Conservation (phyloP, 345 rosid species). For the Adansonia digitata region DNA sequence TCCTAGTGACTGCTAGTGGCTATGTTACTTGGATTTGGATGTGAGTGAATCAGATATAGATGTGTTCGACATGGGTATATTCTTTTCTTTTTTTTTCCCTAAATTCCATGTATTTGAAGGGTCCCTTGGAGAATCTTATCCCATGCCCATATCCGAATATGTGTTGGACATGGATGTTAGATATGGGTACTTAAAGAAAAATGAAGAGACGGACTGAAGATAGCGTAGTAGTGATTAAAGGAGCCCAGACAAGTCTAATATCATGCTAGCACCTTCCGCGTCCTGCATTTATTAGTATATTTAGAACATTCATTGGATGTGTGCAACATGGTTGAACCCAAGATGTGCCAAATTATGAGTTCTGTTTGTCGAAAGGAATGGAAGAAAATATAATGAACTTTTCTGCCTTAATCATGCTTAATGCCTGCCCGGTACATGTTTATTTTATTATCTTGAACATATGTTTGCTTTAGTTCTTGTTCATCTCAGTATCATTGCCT, state of each 20-base stretch:
- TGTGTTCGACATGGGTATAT: too few species aligned
- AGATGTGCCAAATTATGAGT: background rate
- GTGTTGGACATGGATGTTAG: too few species aligned
- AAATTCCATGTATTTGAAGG: too few species aligned
- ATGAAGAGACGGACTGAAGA: too few species aligned
- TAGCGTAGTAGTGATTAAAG: background rate
- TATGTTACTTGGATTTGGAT: too few species aligned
- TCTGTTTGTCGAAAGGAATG: background rate
- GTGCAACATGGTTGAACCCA: background rate
- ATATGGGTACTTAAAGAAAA: too few species aligned
- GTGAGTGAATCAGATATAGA: too few species aligned
- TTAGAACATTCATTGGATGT: background rate
- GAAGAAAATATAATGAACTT: background rate
- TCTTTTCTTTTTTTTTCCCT: too few species aligned
- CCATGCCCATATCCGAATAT: too few species aligned
- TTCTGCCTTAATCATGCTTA: background rate
- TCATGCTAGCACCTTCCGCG: background rate
- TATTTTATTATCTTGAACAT: background rate
- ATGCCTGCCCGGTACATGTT: background rate
- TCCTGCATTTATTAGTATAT: background rate
- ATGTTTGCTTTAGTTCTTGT: background rate
- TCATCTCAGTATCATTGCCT: too few species aligned
- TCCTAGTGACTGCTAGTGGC: background rate
- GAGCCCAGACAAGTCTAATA: background rate
- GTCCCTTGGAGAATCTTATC: too few species aligned